Percentiles rank a stretch among this genome's conserved stretches.
Conservation (phyloP, 768 basidiomycete species). For the Leucogyrophana mollusca region DNA sequence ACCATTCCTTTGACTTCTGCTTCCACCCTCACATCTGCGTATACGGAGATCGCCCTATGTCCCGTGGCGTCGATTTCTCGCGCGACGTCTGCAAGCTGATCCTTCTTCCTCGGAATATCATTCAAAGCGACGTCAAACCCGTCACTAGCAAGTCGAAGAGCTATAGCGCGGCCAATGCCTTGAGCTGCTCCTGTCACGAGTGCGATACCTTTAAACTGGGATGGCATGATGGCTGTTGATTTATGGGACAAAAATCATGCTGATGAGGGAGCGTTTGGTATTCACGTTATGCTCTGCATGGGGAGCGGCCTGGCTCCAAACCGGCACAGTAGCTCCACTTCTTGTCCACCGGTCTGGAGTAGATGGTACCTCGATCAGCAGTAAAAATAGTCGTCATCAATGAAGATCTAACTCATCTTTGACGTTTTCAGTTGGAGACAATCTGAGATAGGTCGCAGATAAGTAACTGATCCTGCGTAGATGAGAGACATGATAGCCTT, state of each 20-base stretch:
- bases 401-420: no score
- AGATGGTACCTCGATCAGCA: not conserved
- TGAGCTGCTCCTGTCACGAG: constrained; percentile 21
- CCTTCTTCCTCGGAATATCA: constrained; percentile 14
- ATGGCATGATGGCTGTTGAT: no score
- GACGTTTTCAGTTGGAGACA: no score
- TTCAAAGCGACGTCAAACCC: constrained; percentile 26
- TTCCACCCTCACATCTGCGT: constrained; percentile 12
- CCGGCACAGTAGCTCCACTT: no score
- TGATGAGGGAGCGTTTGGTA: no score
- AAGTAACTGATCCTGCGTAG: no score
- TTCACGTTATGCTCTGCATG: no score
- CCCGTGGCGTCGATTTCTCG: constrained; percentile 10
- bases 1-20: constrained; percentile 15
- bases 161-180: constrained; percentile 24
- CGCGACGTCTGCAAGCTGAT: constrained; percentile 7
- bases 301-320: no score
- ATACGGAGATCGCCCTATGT: not conserved
- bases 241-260: no score
- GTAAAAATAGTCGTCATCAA: no score
- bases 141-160: constrained; percentile 25
- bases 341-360: constrained; percentile 12
- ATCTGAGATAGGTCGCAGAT: no score
- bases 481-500: no score
- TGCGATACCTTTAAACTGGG: constrained; percentile 18